phyloP scores from a whole-genome alignment of 192 early-diverging fungal genomes.

The Spizellomyces sp. region DNA sequence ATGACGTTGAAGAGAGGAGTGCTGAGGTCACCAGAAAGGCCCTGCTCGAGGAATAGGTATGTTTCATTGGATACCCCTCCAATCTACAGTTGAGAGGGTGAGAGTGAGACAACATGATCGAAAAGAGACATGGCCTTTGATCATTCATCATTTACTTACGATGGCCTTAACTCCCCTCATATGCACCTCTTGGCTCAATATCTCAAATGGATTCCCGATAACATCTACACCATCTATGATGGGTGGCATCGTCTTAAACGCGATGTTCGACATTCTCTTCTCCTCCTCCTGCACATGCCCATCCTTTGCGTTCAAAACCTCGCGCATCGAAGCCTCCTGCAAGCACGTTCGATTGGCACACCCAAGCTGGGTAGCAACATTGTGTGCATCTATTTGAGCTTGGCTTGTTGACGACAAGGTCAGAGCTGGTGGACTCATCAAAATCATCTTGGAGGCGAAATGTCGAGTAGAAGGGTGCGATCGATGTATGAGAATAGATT shows the following conservation, averaged over 20 bases:
- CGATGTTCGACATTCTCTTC: constrained; percentile 1
- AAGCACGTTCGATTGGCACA: constrained; percentile 14
- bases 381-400: background rate
- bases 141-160: background rate
- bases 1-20: constrained; percentile 25
- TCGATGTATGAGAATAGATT: constrained; percentile 32
- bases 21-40: constrained; percentile 12
- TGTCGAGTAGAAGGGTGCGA: constrained; percentile 13
- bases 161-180: background rate
- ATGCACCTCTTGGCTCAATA: background rate
- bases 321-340: constrained; percentile 9
- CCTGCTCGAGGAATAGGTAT: constrained; percentile 22
- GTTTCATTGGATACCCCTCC: constrained; percentile 37
- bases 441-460: constrained; percentile 13
- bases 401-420: background rate
- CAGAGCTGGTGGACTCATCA: constrained; percentile 34
- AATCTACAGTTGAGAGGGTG: constrained; percentile 9
- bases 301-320: constrained; percentile 19
- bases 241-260: constrained; percentile 11
- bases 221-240: constrained; percentile 29
- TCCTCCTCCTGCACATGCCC: background rate
- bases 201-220: constrained; percentile 21
- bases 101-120: background rate
- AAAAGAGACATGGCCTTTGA: background rate
- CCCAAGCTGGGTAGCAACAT: constrained; percentile 1